Evolutionary conservation across 176 grass and related monocot genomes (phyloP).

Genomic region (Oryza punctata): DNA sequence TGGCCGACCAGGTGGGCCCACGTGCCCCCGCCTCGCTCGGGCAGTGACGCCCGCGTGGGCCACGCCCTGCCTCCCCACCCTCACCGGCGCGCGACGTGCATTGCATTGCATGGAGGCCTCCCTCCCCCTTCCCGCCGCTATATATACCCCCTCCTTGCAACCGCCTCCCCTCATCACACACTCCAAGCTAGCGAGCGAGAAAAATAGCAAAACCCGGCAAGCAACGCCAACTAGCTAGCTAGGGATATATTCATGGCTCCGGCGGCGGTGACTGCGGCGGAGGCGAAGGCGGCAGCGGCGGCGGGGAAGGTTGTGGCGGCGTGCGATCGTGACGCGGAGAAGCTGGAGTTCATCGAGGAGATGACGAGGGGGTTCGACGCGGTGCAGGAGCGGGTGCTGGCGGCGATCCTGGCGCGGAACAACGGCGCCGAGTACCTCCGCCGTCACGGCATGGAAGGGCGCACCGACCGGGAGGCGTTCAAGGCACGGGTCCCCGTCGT

Average conservation of each 20-base stretch:
- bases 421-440: slow-evolving; percentile 80
- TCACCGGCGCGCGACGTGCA: slow-evolving; percentile 56
- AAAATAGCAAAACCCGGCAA: slow-evolving; percentile 31
- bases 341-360: slow-evolving; percentile 89
- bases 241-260: slow-evolving; percentile 41
- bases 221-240: neutral
- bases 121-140: slow-evolving; percentile 5
- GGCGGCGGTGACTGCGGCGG: slow-evolving; percentile 6
- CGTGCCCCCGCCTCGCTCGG: slow-evolving; percentile 33
- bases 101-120: slow-evolving; percentile 24
- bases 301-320: slow-evolving; percentile 32
- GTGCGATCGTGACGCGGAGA: slow-evolving; percentile 67
- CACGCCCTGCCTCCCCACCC: slow-evolving; percentile 39
- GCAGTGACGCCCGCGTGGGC: slow-evolving; percentile 59
- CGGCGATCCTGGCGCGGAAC: slow-evolving; percentile 74
- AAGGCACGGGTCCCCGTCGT: slow-evolving; percentile 71
- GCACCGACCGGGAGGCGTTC: slow-evolving; percentile 66
- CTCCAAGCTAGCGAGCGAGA: neutral
- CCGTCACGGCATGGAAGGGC: slow-evolving; percentile 60
- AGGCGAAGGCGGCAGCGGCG: neutral
- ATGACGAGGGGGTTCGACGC: slow-evolving; percentile 60
- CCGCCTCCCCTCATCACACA: slow-evolving; percentile 17
- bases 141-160: slow-evolving; percentile 40
- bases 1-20: slow-evolving; percentile 58
- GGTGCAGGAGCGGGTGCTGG: slow-evolving; percentile 66